Evolutionary conservation across 2,329 filamentous ascomycete species (phyloP).

Genomic region (Diaporthe ampelina): DNA sequence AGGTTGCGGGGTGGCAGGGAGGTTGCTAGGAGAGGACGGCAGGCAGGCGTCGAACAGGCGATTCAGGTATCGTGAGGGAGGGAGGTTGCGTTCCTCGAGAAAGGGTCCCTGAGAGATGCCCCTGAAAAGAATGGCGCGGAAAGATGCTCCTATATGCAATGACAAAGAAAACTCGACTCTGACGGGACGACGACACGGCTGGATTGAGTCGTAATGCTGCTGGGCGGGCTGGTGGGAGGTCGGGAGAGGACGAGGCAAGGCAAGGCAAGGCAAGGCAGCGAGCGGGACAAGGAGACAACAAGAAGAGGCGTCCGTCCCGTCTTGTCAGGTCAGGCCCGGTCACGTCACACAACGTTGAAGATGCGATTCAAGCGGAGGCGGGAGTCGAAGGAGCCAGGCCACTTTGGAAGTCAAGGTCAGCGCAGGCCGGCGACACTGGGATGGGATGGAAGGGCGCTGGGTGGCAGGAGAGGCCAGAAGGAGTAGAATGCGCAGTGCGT

Average conservation of each 20-base stretch:
- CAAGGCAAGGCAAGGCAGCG: conserved; percentile 29
- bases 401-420: not conserved
- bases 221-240: conserved; percentile 20
- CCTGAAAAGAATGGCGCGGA: conserved; percentile 16
- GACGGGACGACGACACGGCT: conserved; percentile 27
- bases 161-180: conserved; percentile 34
- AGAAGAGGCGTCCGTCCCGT: conserved; percentile 18
- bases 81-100: conserved; percentile 19
- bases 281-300: conserved; percentile 30
- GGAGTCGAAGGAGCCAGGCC: conserved; percentile 15
- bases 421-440: conserved; percentile 30
- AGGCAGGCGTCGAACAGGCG: conserved; percentile 17
- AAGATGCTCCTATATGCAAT: conserved; percentile 40
- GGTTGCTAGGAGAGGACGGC: not conserved
- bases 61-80: conserved; percentile 28
- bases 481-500: conserved; percentile 4
- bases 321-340: conserved; percentile 9
- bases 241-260: conserved; percentile 5
- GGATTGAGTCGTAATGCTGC: conserved; percentile 34
- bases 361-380: conserved; percentile 2
- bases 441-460: conserved; percentile 32
- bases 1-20: not conserved
- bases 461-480: conserved; percentile 20
- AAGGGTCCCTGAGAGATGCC: not conserved
- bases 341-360: conserved; percentile 16